Conservation (phyloP, 2,329 filamentous ascomycete genomes). For the Microascus cirrosus region DNA sequence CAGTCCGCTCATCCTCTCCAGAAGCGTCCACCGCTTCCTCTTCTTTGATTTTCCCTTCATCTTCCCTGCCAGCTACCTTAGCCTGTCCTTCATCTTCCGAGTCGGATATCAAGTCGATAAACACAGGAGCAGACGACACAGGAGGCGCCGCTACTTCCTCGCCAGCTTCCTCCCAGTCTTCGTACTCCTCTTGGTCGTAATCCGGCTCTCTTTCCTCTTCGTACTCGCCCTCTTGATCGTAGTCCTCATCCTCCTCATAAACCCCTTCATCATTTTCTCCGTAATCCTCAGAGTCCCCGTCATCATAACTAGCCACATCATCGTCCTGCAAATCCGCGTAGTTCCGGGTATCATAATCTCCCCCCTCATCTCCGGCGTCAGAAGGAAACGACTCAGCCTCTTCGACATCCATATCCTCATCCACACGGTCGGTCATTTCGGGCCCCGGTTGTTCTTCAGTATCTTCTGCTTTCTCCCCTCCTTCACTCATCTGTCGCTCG, state of each 20-base stretch:
- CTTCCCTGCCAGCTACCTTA: constrained; percentile 1
- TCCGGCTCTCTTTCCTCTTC: constrained; percentile 2
- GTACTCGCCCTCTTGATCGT: constrained; percentile 3
- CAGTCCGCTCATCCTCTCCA: background rate
- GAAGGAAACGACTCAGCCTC: background rate
- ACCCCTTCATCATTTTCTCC: constrained; percentile 14
- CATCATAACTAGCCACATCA: constrained; percentile 13
- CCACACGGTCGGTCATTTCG: background rate
- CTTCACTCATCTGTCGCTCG: background rate
- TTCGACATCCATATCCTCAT: background rate
- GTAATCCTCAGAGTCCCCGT: constrained; percentile 9
- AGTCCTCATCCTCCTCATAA: constrained; percentile 14
- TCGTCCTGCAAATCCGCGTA: constrained; percentile 2
- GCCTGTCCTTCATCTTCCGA: constrained; percentile 19
- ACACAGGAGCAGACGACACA: constrained; percentile 21
- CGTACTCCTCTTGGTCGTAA: constrained; percentile 2
- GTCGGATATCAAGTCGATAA: constrained; percentile 36
- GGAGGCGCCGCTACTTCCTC: constrained; percentile 3
- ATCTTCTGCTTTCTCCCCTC: constrained; percentile 7
- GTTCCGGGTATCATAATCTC: constrained; percentile 3
- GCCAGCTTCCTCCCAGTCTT: constrained; percentile 5
- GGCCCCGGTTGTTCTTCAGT: constrained; percentile 6
- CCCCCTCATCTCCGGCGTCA: background rate
- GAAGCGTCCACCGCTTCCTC: background rate
- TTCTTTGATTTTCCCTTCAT: constrained; percentile 2